These are phyloP conservation scores for Anisodus tanguticus DNA, from an alignment of 257 asterid species.

Conservation along the genomic window DNA sequence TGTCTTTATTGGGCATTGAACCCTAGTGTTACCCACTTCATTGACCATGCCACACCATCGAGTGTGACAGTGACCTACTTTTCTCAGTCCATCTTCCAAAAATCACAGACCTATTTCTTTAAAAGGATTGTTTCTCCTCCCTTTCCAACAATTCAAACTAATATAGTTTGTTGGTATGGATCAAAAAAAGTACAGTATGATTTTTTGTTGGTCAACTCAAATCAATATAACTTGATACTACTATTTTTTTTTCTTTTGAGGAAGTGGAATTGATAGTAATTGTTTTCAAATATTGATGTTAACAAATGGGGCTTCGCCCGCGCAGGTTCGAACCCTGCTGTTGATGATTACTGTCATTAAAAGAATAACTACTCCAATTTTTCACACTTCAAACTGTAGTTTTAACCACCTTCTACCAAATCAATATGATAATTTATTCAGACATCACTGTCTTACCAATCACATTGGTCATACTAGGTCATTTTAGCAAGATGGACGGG, in stretches of 20 bases:
- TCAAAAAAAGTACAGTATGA: neutral
- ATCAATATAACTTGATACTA: neutral
- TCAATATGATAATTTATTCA: neutral
- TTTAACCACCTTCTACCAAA: neutral
- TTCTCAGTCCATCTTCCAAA: neutral
- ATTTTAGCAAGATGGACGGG: neutral
- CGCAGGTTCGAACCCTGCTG: no score
- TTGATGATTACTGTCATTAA: no score
- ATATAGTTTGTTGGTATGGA: neutral
- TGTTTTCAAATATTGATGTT: neutral
- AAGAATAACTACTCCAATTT: neutral
- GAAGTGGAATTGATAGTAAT: neutral
- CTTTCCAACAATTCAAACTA: neutral
- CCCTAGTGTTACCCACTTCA: neutral
- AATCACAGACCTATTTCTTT: neutral
- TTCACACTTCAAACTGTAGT: neutral
- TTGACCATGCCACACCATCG: neutral
- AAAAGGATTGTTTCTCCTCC: neutral
- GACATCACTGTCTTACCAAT: neutral
- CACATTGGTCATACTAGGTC: neutral
- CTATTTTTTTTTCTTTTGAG: neutral
- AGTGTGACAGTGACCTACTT: neutral
- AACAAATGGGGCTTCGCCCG: no score
- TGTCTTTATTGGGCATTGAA: no score
- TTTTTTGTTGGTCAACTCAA: slow-evolving; percentile 14